Evolutionary conservation across 1,284 basidiomycete genomes (phyloP).

Genomic region (Cutaneotrichosporon cavernicola): DNA sequence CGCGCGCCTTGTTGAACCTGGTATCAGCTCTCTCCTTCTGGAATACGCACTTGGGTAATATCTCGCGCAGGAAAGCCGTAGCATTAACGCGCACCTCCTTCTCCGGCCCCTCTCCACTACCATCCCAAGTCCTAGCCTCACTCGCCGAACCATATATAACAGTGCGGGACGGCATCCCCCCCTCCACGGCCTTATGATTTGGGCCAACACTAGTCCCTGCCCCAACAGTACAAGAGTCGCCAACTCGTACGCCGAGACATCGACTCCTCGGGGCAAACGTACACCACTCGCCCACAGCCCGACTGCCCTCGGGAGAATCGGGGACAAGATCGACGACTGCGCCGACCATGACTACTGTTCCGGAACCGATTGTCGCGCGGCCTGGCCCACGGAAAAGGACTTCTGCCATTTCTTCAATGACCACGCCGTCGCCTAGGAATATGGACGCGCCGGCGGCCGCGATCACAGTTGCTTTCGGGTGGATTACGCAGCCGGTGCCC

Average conservation of each 20-base stretch:
- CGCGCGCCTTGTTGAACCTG: constrained; percentile 13
- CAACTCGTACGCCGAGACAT: constrained; percentile 19
- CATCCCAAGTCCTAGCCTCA: constrained; percentile 76
- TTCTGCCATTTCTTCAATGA: constrained; percentile 85
- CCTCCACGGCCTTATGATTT: not conserved
- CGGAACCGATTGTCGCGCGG: constrained; percentile 78
- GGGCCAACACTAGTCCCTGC: constrained; percentile 9
- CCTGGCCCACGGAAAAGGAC: constrained; percentile 72
- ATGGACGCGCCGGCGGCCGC: constrained; percentile 75
- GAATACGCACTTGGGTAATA: constrained; percentile 69
- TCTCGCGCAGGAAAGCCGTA: constrained; percentile 82
- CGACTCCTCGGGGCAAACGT: constrained; percentile 13
- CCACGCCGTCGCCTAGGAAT: constrained; percentile 78
- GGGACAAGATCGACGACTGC: constrained; percentile 63
- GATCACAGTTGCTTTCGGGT: constrained; percentile 87
- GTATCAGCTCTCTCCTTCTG: not conserved
- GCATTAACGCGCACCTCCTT: constrained; percentile 79
- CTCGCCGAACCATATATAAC: constrained; percentile 75
- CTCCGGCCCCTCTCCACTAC: constrained; percentile 78
- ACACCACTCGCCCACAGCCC: constrained; percentile 18
- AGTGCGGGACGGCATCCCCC: constrained; percentile 71
- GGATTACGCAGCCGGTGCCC: constrained; percentile 81
- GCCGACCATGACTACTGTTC: constrained; percentile 89
- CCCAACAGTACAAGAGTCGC: constrained; percentile 16
- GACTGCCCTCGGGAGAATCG: not conserved